These are phyloP conservation scores for Cucurbitaria berberidis DNA, from an alignment of 2,329 filamentous ascomycete genomes.

Conservation along the genomic window DNA sequence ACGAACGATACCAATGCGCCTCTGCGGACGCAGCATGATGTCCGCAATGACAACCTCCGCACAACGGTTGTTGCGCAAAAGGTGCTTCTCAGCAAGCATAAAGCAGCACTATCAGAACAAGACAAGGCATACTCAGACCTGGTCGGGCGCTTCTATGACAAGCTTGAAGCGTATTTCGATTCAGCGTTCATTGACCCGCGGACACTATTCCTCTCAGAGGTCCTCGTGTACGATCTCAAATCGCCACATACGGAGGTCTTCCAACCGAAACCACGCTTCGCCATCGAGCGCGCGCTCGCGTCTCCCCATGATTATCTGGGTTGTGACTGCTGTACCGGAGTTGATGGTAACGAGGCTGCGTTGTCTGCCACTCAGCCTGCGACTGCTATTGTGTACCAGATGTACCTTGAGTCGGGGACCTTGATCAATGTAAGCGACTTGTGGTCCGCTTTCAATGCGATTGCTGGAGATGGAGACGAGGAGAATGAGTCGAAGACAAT, in stretches of 20 bases:
- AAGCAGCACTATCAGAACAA: conserved; percentile 70
- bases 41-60: conserved; percentile 71
- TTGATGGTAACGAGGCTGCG: conserved; percentile 48
- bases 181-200: conserved; percentile 56
- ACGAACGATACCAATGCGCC: conserved; percentile 31
- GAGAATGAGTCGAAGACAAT: conserved; percentile 57
- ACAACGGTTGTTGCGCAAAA: conserved; percentile 83
- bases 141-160: conserved; percentile 62
- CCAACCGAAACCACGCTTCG: conserved; percentile 72
- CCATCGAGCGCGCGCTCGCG: conserved; percentile 73
- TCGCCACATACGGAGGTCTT: conserved; percentile 76
- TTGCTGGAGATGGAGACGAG: conserved; percentile 60
- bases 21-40: conserved; percentile 77
- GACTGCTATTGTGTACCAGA: conserved; percentile 75
- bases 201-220: conserved; percentile 68
- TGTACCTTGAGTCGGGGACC: conserved; percentile 78
- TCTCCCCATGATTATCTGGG: conserved; percentile 78
- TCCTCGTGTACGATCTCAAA: conserved; percentile 76
- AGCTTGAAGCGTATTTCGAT: conserved; percentile 58
- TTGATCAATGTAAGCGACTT: conserved; percentile 81
- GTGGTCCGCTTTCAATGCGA: conserved; percentile 75
- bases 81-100: conserved; percentile 78
- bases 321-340: conserved; percentile 68
- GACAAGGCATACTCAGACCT: conserved; percentile 74
- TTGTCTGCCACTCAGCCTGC: conserved; percentile 69